Conservation (phyloP, 805 yeast genomes). For the Scheffersomyces ergatensis region DNA sequence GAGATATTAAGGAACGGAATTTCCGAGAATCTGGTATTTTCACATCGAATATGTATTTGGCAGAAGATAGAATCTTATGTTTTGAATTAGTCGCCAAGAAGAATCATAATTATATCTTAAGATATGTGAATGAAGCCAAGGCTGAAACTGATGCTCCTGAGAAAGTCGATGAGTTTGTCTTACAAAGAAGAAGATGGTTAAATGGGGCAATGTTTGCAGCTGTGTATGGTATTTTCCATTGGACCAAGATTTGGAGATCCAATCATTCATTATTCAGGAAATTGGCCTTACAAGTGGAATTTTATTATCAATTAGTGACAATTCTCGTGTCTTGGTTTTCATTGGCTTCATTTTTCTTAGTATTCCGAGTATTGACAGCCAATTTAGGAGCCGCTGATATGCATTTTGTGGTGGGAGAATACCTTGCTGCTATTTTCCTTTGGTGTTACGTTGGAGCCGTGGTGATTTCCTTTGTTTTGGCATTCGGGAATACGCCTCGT, state of each 20-base stretch:
- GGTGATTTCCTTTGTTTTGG: conserved; percentile 80
- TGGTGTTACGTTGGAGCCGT: conserved; percentile 84
- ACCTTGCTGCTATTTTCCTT: conserved; percentile 72
- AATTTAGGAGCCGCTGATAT: conserved; percentile 66
- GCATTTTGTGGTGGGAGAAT: conserved; percentile 68
- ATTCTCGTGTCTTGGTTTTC: conserved; percentile 91
- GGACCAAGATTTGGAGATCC: conserved; percentile 84
- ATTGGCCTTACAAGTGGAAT: conserved; percentile 79
- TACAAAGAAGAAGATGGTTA: conserved; percentile 97
- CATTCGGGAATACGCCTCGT: conserved; percentile 92
- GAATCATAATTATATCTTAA: conserved; percentile 69
- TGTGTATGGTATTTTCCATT: conserved; percentile 79
- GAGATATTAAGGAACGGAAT: conserved; percentile 35
- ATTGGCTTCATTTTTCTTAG: conserved; percentile 83
- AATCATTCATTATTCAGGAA: conserved; percentile 82
- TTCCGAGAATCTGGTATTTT: conserved; percentile 64
- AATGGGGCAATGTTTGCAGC: conserved; percentile 99
- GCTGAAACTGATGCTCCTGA: conserved; percentile 98
- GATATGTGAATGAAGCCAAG: conserved; percentile 81
- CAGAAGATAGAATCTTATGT: conserved; percentile 94
- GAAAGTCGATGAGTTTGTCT: conserved; percentile 85
- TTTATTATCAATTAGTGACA: conserved; percentile 74
- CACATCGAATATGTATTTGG: conserved; percentile 94
- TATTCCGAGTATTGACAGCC: conserved; percentile 81
- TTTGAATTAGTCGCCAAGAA: conserved; percentile 91